Evolutionary conservation across 2,329 filamentous ascomycete species (phyloP), one percentile per base, ranked within the genome.

Genomic region (Mycogone perniciosa): DNA sequence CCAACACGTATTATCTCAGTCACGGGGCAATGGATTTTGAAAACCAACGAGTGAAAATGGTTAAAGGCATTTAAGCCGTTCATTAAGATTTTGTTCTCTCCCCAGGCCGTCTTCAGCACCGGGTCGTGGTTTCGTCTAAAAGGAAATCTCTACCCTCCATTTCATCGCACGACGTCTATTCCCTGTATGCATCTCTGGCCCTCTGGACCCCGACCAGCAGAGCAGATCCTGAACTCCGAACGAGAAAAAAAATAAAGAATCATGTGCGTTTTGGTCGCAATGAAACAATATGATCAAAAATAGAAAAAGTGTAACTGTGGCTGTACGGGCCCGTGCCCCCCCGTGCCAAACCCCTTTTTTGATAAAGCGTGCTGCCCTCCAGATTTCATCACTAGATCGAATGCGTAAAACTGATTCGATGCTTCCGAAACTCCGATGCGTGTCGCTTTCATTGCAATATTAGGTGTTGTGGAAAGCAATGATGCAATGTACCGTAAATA

Each of bases 211-310:
- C 48, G 48, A 46, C 48, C 48, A 38, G 52, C 51, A 43, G 49
- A 52, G 46, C 41, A 52, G 38, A 48, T 53, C 56, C 47, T 47
- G 35, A 59, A 59, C 57, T 59, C 57, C 57, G 35, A 59, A 54
- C 54, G 43, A 43, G 41, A 45, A 39, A 34, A n/a, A 20, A 50
- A 43, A 29, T 40, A 46, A 42, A 42, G 39, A 39, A 50, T 31
- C 38, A 44, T 38, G 46, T 55, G 51, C 47, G 45, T 39, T 35
- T 37, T 38, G 35, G 38, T 48, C 40, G 5, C 34, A 49, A 53
- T 33, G 35, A 42, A 44, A 35, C 31, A 46, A 33, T 13, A 48
- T 46, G 20, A 44, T 47, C 38, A 33, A 13, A 37, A 48, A 46
- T 38, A 13, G 31, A 45, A 45, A 45, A 35, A 26, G 6, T 5